Evolutionary conservation across 129 eudicot genomes (phyloP), one percentile per base, ranked within the genome.

Genomic region (Saposhnikovia divaricata): DNA sequence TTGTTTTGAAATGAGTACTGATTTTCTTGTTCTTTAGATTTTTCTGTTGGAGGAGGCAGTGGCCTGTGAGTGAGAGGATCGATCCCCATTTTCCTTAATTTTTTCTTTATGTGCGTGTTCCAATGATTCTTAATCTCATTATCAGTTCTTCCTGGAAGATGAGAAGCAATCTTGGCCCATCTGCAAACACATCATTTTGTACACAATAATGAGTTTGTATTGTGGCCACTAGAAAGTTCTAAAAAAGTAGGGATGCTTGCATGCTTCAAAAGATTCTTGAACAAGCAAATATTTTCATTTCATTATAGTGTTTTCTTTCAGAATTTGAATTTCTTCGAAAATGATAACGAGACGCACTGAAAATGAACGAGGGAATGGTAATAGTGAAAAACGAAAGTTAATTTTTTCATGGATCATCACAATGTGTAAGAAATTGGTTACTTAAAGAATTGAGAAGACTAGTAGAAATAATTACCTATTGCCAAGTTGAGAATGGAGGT

Each of bases 161-260:
- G 89, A 80, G 98, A 93, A 12, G 97, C 98, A 44, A 93, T 93
- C 76, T 93, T 91, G 51, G 98, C 91, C 98, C 98, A 93, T 80
- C 98, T 93, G 78, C 31, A 72, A 70, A 73, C 11, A 71, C 25
- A 51, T 31, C 73, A 68, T 68, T 68, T 66, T 13, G 19, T 28
- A 66, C 4, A 25, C 11, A 73, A 13, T 38, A 66, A 42, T 51
- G 45, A 79, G 72, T 10, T 1, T n/a, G 38, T 34, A 0, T 1
- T n/a, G 25, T 34, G 0, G 74, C 73, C 40, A 27, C 73, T 12
- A 28, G 6, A 12, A 31, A 34, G 9, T 68, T 68, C 19, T 7
- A 23, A 57, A 19, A 53, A 53, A 23, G 66, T 61, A 61, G 37
- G 15, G 69, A 10, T 57, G 28, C 28, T 23, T 59, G 31, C 31